Conservation (phyloP, 805 yeast genomes). For the Blastobotrys mokoenaii region DNA sequence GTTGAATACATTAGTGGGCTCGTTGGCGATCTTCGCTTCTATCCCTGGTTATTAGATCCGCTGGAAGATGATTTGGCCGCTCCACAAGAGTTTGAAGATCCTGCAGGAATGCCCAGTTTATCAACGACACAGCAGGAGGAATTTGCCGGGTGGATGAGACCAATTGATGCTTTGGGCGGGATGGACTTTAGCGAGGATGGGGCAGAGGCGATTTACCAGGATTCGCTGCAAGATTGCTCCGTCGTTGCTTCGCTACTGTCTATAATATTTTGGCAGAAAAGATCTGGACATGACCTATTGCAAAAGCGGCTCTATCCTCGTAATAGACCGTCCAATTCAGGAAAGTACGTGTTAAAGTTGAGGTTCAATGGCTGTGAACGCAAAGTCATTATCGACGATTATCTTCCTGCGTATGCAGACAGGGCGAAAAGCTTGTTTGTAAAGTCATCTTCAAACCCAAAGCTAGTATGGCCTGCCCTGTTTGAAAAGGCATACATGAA, state of each 20-base stretch:
- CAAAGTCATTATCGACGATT: conserved; percentile 38
- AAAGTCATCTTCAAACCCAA: conserved; percentile 29
- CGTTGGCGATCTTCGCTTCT: conserved; percentile 25
- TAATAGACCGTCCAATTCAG: conserved; percentile 14
- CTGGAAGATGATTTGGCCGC: conserved; percentile 5
- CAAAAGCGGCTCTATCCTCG: conserved; percentile 20
- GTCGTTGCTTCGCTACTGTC: conserved; percentile 63
- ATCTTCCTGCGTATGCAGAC: conserved; percentile 31
- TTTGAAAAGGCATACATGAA: conserved; percentile 69
- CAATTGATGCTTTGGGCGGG: conserved; percentile 10
- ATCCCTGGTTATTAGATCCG: conserved; percentile 17
- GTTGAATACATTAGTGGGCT: conserved; percentile 29
- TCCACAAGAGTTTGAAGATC: conserved; percentile 10
- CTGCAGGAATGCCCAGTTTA: conserved; percentile 14
- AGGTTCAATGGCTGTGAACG: conserved; percentile 47
- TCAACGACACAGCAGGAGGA: conserved; percentile 10
- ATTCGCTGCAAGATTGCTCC: conserved; percentile 54
- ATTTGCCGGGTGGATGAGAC: conserved; percentile 17
- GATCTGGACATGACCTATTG: conserved; percentile 13
- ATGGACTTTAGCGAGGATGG: conserved; percentile 6
- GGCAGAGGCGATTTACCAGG: conserved; percentile 16
- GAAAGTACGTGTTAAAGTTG: conserved; percentile 36
- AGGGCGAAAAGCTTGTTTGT: conserved; percentile 26
- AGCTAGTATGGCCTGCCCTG: conserved; percentile 57
- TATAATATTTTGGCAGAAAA: conserved; percentile 27